Evolutionary conservation across 2,329 filamentous ascomycete genomes (phyloP), one percentile per base, ranked within the genome.

Genomic region (Cadophora luteo-olivacea): DNA sequence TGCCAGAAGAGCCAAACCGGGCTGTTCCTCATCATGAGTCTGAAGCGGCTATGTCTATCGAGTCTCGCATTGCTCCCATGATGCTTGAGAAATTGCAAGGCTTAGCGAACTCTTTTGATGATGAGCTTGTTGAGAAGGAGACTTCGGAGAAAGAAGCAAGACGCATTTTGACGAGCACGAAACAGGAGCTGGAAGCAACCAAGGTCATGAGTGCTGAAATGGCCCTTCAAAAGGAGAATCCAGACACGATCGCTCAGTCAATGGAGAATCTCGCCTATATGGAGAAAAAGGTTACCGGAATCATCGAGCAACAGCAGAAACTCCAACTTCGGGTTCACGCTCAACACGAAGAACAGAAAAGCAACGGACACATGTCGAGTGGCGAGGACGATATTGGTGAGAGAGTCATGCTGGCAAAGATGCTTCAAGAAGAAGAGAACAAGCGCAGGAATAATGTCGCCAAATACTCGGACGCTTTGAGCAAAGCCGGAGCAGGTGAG

Each of bases 101-200:
- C 71, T 83, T 94, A 12, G 88, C 91, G 1, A 84, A 84, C 67
- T 89, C 85, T 66, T 93, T 93, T 75, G 92, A 96, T 68, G 87
- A 90, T 33, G 91, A 95, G 77, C 87, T 92, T 74, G 85, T 86
- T 64, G 91, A 94, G 72, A 93, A 92, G 76, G 88, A 93, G 64
- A 84, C 86, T 22, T 88, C 88, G 3, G 89, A 92, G 75, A 85
- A 85, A 32, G 91, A 92, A 77, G 90, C 90, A 3, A 87, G 87
- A 61, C 84, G 87, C 19, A 87, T 90, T 66, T 83, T 93, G 19
- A 83, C 84, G 69, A 90, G 90, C 72, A 89, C 91, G 0, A 87
- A 91, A 70, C 84, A 86, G 38, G 92, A 95, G 76, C 83, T 93
- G 4, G 85, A 86, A 55, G 81, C 82, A 0, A 82, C 91, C 19